Evolutionary conservation across 2,329 filamentous ascomycete species (phyloP).

Genomic region (Pseudopithomyces chartarum): DNA sequence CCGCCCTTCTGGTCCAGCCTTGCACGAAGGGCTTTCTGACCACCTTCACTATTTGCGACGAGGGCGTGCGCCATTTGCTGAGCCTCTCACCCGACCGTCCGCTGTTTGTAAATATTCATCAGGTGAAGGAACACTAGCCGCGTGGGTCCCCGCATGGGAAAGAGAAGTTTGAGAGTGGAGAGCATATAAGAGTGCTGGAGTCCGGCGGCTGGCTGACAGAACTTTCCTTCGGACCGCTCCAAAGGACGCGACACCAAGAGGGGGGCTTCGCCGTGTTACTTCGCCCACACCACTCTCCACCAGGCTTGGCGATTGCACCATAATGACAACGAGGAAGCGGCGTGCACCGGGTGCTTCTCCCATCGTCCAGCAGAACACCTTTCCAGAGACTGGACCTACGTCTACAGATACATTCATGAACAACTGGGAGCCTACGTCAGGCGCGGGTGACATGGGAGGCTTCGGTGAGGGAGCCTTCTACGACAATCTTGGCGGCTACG

Average conservation of each 20-base stretch:
- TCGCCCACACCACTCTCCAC: background rate
- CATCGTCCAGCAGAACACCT: slow-evolving; percentile 58
- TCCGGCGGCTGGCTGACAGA: slow-evolving; percentile 2
- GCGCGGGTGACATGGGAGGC: slow-evolving; percentile 28
- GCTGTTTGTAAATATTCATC: background rate
- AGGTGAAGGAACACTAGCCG: background rate
- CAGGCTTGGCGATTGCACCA: background rate
- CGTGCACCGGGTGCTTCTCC: slow-evolving; percentile 74
- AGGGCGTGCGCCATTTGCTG: background rate
- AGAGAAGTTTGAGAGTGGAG: background rate
- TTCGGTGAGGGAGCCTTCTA: slow-evolving; percentile 46
- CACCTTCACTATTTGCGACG: background rate
- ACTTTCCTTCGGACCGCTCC: background rate
- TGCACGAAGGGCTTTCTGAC: slow-evolving; percentile 7
- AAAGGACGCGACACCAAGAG: background rate
- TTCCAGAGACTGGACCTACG: slow-evolving; percentile 53
- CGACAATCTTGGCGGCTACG: slow-evolving; percentile 38
- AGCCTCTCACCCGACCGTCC: background rate
- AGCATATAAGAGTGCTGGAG: slow-evolving; percentile 1
- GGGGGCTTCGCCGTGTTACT: background rate
- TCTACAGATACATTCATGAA: slow-evolving; percentile 40
- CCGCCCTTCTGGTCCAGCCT: slow-evolving; percentile 6
- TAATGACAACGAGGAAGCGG: slow-evolving; percentile 65
- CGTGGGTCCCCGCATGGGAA: slow-evolving; percentile 1
- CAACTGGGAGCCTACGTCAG: slow-evolving; percentile 36